These are phyloP conservation scores for Claviceps digitariae DNA, from an alignment of 2,329 filamentous ascomycete genomes.

Conservation along the genomic window DNA sequence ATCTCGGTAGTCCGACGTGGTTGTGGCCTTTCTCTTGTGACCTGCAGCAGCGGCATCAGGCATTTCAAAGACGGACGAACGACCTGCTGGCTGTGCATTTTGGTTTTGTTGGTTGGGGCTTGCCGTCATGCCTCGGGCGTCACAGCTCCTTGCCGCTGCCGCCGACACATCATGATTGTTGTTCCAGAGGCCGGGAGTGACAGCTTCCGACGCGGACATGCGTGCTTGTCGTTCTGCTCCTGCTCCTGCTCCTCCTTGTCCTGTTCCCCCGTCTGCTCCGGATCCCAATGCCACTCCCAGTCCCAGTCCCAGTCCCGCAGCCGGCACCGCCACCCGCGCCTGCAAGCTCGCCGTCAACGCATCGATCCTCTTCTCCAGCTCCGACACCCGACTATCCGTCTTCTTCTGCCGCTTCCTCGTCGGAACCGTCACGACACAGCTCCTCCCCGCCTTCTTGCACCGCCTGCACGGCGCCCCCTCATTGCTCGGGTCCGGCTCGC, in stretches of 20 bases:
- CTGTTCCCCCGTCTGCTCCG: no score
- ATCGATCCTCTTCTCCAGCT: conserved; percentile 88
- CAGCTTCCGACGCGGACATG: neutral
- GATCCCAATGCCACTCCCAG: no score
- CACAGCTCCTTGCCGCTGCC: no score
- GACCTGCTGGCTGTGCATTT: neutral
- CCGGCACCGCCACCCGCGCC: conserved; percentile 24
- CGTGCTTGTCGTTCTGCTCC: neutral
- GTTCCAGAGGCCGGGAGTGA: neutral
- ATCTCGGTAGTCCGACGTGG: conserved; percentile 11
- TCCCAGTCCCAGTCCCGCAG: neutral
- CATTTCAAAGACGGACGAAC: neutral
- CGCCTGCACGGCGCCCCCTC: conserved; percentile 50
- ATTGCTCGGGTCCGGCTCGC: conserved; percentile 57
- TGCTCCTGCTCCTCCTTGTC: no score
- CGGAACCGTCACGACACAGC: conserved; percentile 63
- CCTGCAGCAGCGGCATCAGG: conserved; percentile 9
- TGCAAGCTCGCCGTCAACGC: conserved; percentile 70
- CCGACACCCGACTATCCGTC: conserved; percentile 76
- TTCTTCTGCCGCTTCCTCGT: conserved; percentile 78
- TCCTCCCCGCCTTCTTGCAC: conserved; percentile 67
- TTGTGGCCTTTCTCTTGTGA: conserved; percentile 18
- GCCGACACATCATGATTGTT: neutral
- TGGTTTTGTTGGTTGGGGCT: neutral
- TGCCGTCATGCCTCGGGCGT: no score